Conservation (phyloP, 2,329 filamentous ascomycete species). For the Pseudogymnoascus sp. region DNA sequence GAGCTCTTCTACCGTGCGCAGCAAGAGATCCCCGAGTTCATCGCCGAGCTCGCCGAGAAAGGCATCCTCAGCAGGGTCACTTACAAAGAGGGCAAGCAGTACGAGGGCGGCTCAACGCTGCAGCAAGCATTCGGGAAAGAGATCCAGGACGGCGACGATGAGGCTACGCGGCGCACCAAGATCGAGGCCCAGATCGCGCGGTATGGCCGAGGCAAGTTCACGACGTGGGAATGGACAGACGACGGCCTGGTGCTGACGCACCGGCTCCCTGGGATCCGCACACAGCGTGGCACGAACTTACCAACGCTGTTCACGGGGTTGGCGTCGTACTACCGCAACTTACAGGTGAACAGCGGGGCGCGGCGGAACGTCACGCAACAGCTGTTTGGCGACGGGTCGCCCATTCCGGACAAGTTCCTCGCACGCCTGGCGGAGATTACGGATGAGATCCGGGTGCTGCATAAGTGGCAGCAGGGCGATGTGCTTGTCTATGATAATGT, state of each 20-base stretch:
- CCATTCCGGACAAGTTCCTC: slow-evolving; percentile 39
- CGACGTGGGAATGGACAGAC: slow-evolving; percentile 41
- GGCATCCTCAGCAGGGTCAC: slow-evolving; percentile 35
- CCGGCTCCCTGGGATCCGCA: slow-evolving; percentile 37
- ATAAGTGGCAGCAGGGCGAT: slow-evolving; percentile 39
- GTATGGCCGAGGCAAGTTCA: slow-evolving; percentile 37
- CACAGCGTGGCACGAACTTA: slow-evolving; percentile 36
- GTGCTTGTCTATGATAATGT: slow-evolving; percentile 42
- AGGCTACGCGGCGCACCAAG: slow-evolving; percentile 33
- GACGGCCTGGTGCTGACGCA: slow-evolving; percentile 37
- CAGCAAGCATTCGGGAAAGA: slow-evolving; percentile 39
- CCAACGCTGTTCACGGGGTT: slow-evolving; percentile 40
- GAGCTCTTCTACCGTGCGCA: slow-evolving; percentile 38
- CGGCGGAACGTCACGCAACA: slow-evolving; percentile 32
- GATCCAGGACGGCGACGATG: slow-evolving; percentile 36
- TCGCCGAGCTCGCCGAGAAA: slow-evolving; percentile 34
- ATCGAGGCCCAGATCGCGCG: slow-evolving; percentile 41
- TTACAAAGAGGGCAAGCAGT: slow-evolving; percentile 37
- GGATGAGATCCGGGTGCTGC: slow-evolving; percentile 40
- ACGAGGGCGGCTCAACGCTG: slow-evolving; percentile 39
- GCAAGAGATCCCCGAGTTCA: slow-evolving; percentile 39
- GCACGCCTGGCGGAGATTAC: slow-evolving; percentile 35
- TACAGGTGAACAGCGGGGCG: slow-evolving; percentile 18
- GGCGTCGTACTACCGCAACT: slow-evolving; percentile 37
- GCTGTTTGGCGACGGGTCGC: slow-evolving; percentile 38